These are phyloP conservation scores for Kazachstania viticola DNA, from an alignment of 805 yeast species.

Conservation along the genomic window DNA sequence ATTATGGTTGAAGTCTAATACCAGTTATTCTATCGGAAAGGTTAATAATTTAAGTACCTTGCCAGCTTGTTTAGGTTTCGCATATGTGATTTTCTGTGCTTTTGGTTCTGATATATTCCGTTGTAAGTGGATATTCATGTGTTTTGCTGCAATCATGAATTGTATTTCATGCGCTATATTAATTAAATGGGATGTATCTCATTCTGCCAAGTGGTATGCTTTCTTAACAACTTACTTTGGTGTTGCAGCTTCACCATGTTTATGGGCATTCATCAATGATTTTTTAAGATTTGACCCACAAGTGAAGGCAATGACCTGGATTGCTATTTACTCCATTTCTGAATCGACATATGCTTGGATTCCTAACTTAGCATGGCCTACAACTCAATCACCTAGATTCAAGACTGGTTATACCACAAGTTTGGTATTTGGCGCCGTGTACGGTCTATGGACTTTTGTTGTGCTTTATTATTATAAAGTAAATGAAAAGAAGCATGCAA, in stretches of 20 bases:
- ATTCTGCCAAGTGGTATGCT: conserved; percentile 54
- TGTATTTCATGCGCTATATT: conserved; percentile 41
- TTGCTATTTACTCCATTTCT: conserved; percentile 44
- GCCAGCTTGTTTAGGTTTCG: conserved; percentile 49
- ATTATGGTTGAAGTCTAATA: conserved; percentile 48
- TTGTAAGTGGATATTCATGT: conserved; percentile 43
- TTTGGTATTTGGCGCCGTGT: conserved; percentile 35
- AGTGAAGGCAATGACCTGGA: conserved; percentile 44
- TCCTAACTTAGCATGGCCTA: conserved; percentile 40
- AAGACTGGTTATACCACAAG: conserved; percentile 43
- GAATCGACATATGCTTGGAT: conserved; percentile 52
- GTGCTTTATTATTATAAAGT: conserved; percentile 43
- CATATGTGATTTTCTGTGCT: conserved; percentile 36
- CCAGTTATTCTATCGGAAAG: conserved; percentile 32
- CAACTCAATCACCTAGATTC: conserved; percentile 47
- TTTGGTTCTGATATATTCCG: conserved; percentile 39
- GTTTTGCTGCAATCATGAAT: conserved; percentile 42
- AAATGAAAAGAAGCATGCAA: conserved; percentile 37
- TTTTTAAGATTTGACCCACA: conserved; percentile 46
- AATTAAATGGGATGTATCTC: conserved; percentile 49
- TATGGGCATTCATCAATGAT: conserved; percentile 48
- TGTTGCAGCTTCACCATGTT: conserved; percentile 53
- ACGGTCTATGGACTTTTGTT: conserved; percentile 38
- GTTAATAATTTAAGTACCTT: conserved; percentile 41
- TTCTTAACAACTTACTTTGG: conserved; percentile 48